phyloP scores from a whole-genome alignment of 768 basidiomycete genomes.

The Mycena latifolia region DNA sequence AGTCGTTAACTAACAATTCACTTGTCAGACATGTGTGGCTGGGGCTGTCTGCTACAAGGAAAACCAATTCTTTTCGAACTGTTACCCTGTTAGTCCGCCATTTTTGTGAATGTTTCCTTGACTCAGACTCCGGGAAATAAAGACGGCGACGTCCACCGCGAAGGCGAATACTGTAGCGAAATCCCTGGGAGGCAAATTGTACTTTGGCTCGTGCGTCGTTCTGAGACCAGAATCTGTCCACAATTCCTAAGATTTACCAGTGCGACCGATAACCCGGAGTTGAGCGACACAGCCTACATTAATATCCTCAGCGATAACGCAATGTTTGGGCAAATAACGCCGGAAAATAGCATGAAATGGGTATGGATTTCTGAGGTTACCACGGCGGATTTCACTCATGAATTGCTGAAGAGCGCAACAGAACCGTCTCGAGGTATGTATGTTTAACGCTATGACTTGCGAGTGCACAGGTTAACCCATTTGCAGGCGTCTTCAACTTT shows the following conservation, averaged over 20 bases:
- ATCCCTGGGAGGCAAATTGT: slow-evolving; percentile 52
- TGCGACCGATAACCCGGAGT: slow-evolving; percentile 59
- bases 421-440: neutral
- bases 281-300: slow-evolving; percentile 52
- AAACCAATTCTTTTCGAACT: slow-evolving; percentile 21
- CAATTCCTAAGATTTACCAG: no score
- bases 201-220: slow-evolving; percentile 51
- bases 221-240: neutral
- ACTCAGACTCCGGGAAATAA: neutral
- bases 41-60: neutral
- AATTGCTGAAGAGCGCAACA: slow-evolving; percentile 53
- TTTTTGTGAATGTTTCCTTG: neutral
- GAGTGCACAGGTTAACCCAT: neutral
- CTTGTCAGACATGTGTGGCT: slow-evolving; percentile 6
- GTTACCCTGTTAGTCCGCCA: slow-evolving; percentile 5
- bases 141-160: slow-evolving; percentile 31
- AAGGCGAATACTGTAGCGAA: slow-evolving; percentile 50
- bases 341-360: slow-evolving; percentile 67
- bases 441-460: neutral
- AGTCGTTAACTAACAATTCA: no score
- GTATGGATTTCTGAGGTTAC: slow-evolving; percentile 40
- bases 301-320: slow-evolving; percentile 48
- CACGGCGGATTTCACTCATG: neutral
- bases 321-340: slow-evolving; percentile 58
- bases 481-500: slow-evolving; percentile 52